Conservation (phyloP, 805 yeast species). For the Wickerhamomyces chaumierensis region DNA sequence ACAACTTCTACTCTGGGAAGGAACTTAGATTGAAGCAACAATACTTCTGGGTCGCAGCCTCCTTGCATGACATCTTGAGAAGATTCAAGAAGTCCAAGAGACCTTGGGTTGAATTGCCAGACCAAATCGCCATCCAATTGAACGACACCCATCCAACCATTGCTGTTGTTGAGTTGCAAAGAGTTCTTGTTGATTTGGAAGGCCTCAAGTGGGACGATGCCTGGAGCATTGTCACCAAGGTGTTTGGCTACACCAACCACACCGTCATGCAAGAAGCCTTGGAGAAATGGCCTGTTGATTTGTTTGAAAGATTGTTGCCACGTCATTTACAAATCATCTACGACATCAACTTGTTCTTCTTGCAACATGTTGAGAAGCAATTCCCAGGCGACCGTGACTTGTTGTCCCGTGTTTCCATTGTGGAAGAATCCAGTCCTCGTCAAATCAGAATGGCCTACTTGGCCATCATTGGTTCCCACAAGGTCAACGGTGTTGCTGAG, state of each 20-base stretch:
- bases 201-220: slow-evolving; percentile 73
- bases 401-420: slow-evolving; percentile 62
- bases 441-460: slow-evolving; percentile 86
- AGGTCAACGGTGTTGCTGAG: slow-evolving; percentile 93
- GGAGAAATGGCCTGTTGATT: slow-evolving; percentile 89
- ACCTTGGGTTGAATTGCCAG: slow-evolving; percentile 77
- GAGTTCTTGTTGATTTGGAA: slow-evolving; percentile 78
- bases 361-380: slow-evolving; percentile 59
- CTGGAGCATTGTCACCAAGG: slow-evolving; percentile 70
- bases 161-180: slow-evolving; percentile 81
- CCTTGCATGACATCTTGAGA: slow-evolving; percentile 82
- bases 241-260: slow-evolving; percentile 90
- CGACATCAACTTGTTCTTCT: slow-evolving; percentile 70
- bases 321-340: slow-evolving; percentile 86
- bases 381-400: slow-evolving; percentile 66
- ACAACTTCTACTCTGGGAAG: slow-evolving; percentile 84
- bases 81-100: slow-evolving; percentile 71
- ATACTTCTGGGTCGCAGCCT: slow-evolving; percentile 94
- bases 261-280: slow-evolving; percentile 92
- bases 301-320: slow-evolving; percentile 71
- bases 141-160: slow-evolving; percentile 93
- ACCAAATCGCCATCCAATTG: slow-evolving; percentile 81
- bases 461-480: slow-evolving; percentile 88
- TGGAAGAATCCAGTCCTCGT: slow-evolving; percentile 74
- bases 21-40: slow-evolving; percentile 90